Evolutionary conservation across 2,329 filamentous ascomycete species (phyloP).

Genomic region (Colletotrichum godetiae): DNA sequence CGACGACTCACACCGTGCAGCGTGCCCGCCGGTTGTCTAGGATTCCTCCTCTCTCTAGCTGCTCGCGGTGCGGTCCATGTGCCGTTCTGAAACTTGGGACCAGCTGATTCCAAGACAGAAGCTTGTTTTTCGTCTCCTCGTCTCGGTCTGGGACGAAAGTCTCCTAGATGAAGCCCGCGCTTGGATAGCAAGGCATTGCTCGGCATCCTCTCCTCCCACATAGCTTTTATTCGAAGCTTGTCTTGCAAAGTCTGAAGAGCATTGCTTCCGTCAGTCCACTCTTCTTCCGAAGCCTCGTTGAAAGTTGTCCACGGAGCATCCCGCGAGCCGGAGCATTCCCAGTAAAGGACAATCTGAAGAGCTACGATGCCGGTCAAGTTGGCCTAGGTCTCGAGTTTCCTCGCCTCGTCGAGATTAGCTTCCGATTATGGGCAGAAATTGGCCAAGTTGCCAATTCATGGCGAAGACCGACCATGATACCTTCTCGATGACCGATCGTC

Average conservation of each 20-base stretch:
- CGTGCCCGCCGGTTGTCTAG: background rate
- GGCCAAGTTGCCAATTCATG: background rate
- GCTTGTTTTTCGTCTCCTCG: slow-evolving; percentile 12
- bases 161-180: background rate
- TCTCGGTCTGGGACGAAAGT: background rate
- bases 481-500: background rate
- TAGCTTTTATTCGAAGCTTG: background rate
- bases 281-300: background rate
- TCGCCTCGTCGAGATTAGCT: background rate
- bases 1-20: background rate
- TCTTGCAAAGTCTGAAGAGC: background rate
- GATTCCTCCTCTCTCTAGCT: background rate
- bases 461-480: too few relatives aligned
- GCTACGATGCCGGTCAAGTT: background rate
- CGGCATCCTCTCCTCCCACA: background rate
- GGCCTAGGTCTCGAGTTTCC: too few relatives aligned
- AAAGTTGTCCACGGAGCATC: background rate
- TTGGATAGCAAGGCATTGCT: background rate
- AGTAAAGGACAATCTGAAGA: background rate
- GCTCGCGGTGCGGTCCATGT: slow-evolving; percentile 5
- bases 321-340: background rate
- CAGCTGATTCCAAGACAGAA: slow-evolving; percentile 22
- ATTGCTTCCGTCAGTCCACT: background rate
- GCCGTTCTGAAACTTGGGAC: slow-evolving; percentile 17
- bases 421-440: background rate